phyloP scores from a whole-genome alignment of 2,329 filamentous ascomycete genomes.

The Aspergillus niger region DNA sequence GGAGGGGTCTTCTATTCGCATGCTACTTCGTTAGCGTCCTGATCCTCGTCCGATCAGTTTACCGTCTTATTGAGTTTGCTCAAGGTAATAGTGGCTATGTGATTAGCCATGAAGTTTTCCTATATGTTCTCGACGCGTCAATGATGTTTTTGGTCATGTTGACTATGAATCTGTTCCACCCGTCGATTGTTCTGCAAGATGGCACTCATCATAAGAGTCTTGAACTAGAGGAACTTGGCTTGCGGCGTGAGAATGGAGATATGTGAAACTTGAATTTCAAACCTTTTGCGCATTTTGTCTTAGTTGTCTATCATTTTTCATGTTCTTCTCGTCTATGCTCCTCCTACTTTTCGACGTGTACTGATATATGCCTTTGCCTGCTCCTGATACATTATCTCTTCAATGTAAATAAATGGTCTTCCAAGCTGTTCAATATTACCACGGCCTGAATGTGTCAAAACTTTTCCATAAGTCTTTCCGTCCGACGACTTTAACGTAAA shows the following conservation, averaged over 20 bases:
- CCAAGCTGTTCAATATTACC: too few species aligned
- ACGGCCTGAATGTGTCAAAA: too few species aligned
- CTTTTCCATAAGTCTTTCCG: too few species aligned
- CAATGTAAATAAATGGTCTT: too few species aligned
- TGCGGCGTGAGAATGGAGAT: background rate
- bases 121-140: slow-evolving; percentile 12
- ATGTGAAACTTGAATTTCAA: too few species aligned
- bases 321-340: too few species aligned
- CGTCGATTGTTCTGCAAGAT: slow-evolving; percentile 3
- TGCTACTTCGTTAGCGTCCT: background rate
- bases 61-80: slow-evolving; percentile 10
- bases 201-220: background rate
- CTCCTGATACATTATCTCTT: too few species aligned
- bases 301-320: too few species aligned
- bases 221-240: background rate
- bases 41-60: slow-evolving; percentile 1
- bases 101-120: slow-evolving; percentile 6
- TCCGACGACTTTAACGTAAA: too few species aligned
- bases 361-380: too few species aligned
- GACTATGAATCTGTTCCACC: slow-evolving; percentile 13
- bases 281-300: too few species aligned
- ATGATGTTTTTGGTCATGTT: slow-evolving; percentile 13
- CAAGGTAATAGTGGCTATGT: slow-evolving; percentile 9
- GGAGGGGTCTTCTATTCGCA: background rate
- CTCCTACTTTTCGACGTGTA: too few species aligned